phyloP scores from a whole-genome alignment of 768 basidiomycete species.

The Coprinopsis cinerea region DNA sequence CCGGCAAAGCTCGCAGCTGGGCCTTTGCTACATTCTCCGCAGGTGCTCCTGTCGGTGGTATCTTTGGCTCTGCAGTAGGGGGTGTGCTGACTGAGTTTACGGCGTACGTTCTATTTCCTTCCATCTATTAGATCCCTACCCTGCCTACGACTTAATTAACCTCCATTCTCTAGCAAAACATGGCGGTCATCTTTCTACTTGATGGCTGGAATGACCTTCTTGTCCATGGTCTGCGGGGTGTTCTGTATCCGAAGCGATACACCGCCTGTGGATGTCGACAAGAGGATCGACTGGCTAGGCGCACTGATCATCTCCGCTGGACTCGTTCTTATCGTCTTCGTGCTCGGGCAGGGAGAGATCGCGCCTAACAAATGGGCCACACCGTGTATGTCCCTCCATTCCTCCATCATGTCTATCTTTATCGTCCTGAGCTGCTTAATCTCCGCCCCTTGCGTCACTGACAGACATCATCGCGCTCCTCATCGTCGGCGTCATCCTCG shows the following conservation, averaged over 20 bases:
- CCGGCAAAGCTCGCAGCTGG: conserved; percentile 52
- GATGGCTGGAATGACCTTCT: conserved; percentile 46
- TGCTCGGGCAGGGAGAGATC: conserved; percentile 58
- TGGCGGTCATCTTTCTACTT: conserved; percentile 69
- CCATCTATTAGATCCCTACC: background rate
- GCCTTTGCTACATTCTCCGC: conserved; percentile 84
- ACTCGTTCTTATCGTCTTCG: conserved; percentile 66
- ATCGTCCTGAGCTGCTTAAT: background rate
- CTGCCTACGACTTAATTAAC: conserved; percentile 1
- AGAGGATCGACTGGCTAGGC: conserved; percentile 74
- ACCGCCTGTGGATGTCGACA: conserved; percentile 33
- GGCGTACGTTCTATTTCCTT: conserved; percentile 22
- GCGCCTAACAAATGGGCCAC: conserved; percentile 60
- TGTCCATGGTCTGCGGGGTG: conserved; percentile 47
- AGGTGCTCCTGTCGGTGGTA: conserved; percentile 78
- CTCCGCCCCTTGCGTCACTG: background rate
- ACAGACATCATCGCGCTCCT: conserved; percentile 71
- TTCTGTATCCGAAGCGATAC: conserved; percentile 59
- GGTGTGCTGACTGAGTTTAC: conserved; percentile 62
- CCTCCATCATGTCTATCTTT: background rate
- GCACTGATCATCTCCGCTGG: conserved; percentile 57
- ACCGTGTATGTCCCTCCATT: conserved; percentile 18
- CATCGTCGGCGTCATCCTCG: conserved; percentile 51
- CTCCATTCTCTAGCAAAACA: conserved; percentile 29
- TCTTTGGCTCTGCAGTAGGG: conserved; percentile 63